A percentile compares a stretch with the other conserved stretches of the same genome.
Conservation (phyloP, 768 basidiomycete genomes). For the Tephrocybe sp. region DNA sequence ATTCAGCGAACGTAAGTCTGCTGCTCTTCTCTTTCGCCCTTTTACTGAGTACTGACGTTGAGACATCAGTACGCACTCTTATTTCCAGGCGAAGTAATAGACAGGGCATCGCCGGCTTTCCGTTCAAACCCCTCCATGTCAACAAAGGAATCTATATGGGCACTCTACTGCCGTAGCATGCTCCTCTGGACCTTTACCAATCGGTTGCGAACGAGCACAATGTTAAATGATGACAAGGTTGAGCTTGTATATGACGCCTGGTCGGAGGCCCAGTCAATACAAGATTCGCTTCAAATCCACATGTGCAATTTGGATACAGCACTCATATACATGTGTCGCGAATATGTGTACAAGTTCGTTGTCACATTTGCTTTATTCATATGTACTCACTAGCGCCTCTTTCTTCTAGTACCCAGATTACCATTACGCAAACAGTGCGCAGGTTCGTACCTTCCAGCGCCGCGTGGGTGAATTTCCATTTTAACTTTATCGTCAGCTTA, state of each 20-base stretch:
- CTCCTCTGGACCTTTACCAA: conserved; percentile 74
- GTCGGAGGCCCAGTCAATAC: conserved; percentile 63
- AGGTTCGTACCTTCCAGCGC: conserved; percentile 43
- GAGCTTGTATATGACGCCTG: conserved; percentile 60
- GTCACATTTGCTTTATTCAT: background rate
- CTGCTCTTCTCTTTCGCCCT: conserved; percentile 4
- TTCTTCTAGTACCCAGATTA: conserved; percentile 55
- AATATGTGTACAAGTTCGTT: conserved; percentile 74
- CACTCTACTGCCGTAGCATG: conserved; percentile 79
- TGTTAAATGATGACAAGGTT: conserved; percentile 49
- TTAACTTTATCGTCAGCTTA: conserved; percentile 27
- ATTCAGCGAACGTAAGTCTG: conserved; percentile 61
- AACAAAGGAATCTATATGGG: conserved; percentile 79
- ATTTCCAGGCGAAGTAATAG: conserved; percentile 72
- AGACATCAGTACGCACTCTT: conserved; percentile 53
- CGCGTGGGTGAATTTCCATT: conserved; percentile 17
- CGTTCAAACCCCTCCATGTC: conserved; percentile 43
- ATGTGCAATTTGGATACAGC: conserved; percentile 68
- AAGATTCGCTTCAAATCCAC: conserved; percentile 66
- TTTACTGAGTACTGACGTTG: conserved; percentile 2
- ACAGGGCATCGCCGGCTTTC: conserved; percentile 41
- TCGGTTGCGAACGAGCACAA: conserved; percentile 41
- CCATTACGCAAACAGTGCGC: conserved; percentile 59
- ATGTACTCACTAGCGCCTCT: background rate
- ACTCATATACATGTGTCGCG: conserved; percentile 63